phyloP scores from a whole-genome alignment of 768 basidiomycete genomes.

The Candolleomyces efflorescens region DNA sequence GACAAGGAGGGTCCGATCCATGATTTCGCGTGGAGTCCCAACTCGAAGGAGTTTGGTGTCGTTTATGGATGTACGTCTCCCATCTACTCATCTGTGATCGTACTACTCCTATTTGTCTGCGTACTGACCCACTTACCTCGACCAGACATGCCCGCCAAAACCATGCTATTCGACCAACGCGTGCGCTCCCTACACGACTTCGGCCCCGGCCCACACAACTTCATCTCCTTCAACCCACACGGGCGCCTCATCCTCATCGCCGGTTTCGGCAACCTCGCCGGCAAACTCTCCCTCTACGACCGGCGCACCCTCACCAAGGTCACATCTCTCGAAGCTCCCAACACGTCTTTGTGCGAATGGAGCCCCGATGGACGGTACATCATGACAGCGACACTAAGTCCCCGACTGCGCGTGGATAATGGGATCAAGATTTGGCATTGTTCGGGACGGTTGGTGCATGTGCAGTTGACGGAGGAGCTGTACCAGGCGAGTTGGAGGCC shows the following conservation, averaged over 20 bases:
- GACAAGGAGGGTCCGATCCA: conserved; percentile 98
- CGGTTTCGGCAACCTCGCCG: conserved; percentile 96
- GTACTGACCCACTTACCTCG: no score
- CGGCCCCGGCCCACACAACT: conserved; percentile 86
- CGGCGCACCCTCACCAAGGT: conserved; percentile 77
- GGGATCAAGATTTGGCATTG: conserved; percentile 97
- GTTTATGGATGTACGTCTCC: conserved; percentile 86
- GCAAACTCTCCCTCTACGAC: conserved; percentile 90
- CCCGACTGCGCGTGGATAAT: conserved; percentile 94
- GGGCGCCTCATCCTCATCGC: conserved; percentile 84
- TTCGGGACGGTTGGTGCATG: conserved; percentile 79
- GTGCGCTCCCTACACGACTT: conserved; percentile 88
- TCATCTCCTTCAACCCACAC: conserved; percentile 93
- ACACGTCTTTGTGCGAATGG: conserved; percentile 95
- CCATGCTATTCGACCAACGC: conserved; percentile 87
- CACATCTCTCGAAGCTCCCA: conserved; percentile 83
- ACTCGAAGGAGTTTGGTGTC: conserved; percentile 94
- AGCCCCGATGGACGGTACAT: conserved; percentile 90
- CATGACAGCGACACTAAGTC: conserved; percentile 93
- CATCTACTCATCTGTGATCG: conserved; percentile 1
- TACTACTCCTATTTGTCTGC: no score
- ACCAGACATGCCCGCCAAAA: conserved; percentile 92
- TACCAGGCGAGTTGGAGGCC: conserved; percentile 90
- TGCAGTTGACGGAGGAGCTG: conserved; percentile 80
- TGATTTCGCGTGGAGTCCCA: conserved; percentile 94